Conservation (phyloP, 495 filamentous ascomycete species). For the Parmelia sp. region DNA sequence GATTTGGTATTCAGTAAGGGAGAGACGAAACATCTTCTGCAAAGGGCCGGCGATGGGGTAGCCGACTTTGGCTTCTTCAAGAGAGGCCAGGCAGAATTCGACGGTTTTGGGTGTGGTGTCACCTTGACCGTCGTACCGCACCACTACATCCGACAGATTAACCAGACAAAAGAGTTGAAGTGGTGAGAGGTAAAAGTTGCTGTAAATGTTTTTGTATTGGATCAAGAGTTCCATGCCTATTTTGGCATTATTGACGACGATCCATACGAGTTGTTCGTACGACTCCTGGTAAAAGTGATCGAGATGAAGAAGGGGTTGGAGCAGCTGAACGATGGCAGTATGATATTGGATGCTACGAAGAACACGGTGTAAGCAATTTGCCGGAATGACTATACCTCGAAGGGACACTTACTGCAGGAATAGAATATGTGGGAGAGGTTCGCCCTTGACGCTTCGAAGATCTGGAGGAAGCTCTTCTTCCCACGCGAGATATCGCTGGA, state of each 20-base stretch:
- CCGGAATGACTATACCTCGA: not conserved
- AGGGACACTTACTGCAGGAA: constrained; percentile 31
- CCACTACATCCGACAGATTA: constrained; percentile 31
- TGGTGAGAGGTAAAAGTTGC: constrained; percentile 31
- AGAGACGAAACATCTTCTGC: constrained; percentile 31
- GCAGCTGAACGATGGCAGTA: constrained; percentile 20
- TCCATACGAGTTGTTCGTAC: constrained; percentile 5
- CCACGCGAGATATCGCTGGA: constrained; percentile 31
- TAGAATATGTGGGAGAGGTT: constrained; percentile 34
- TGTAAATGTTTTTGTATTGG: constrained; percentile 27
- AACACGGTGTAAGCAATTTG: not conserved
- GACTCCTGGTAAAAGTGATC: constrained; percentile 9
- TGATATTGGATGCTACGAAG: constrained; percentile 24
- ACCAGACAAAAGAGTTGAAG: constrained; percentile 34
- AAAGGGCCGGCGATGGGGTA: constrained; percentile 32
- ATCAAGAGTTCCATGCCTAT: constrained; percentile 13
- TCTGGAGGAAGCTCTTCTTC: constrained; percentile 27
- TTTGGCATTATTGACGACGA: constrained; percentile 15
- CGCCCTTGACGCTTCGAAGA: constrained; percentile 25
- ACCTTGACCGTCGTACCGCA: constrained; percentile 22
- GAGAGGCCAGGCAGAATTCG: constrained; percentile 28
- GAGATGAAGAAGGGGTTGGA: constrained; percentile 18
- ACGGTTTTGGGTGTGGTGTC: constrained; percentile 22
- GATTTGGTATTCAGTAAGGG: constrained; percentile 27
- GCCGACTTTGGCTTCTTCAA: constrained; percentile 29